phyloP scores from a whole-genome alignment of 2,329 filamentous ascomycete genomes.

The Cryphonectria parasitica region DNA sequence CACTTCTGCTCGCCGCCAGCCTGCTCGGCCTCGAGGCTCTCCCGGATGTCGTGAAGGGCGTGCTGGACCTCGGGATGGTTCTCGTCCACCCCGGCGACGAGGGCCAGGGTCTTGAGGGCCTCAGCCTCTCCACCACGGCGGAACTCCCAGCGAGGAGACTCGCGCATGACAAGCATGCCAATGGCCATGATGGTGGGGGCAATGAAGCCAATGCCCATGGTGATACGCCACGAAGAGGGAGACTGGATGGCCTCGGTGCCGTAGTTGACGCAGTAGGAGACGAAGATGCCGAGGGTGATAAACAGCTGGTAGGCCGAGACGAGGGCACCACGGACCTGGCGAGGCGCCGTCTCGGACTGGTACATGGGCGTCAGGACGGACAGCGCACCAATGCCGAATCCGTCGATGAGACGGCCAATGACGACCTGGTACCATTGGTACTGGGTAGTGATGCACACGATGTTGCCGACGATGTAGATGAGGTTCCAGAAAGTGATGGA shows the following conservation, averaged over 20 bases:
- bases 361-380: slow-evolving; percentile 70
- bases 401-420: slow-evolving; percentile 68
- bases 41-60: slow-evolving; percentile 28
- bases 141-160: slow-evolving; percentile 56
- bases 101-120: slow-evolving; percentile 28
- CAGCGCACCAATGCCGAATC: slow-evolving; percentile 69
- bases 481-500: slow-evolving; percentile 57
- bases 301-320: slow-evolving; percentile 40
- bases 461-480: slow-evolving; percentile 66
- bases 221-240: slow-evolving; percentile 62
- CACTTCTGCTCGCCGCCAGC: slow-evolving; percentile 29
- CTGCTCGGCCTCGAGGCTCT: slow-evolving; percentile 28
- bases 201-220: slow-evolving; percentile 59
- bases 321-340: slow-evolving; percentile 53
- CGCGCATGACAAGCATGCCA: slow-evolving; percentile 58
- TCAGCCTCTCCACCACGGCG: slow-evolving; percentile 27
- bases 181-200: slow-evolving; percentile 57
- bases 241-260: slow-evolving; percentile 50
- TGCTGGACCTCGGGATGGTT: slow-evolving; percentile 28
- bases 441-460: slow-evolving; percentile 66
- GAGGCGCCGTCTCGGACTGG: slow-evolving; percentile 66
- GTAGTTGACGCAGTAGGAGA: slow-evolving; percentile 54
- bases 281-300: slow-evolving; percentile 36
- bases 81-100: slow-evolving; percentile 17
- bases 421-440: slow-evolving; percentile 67